Base-by-base conservation (phyloP, 805 yeast genomes). In the Kuraishia capsulata region DNA sequence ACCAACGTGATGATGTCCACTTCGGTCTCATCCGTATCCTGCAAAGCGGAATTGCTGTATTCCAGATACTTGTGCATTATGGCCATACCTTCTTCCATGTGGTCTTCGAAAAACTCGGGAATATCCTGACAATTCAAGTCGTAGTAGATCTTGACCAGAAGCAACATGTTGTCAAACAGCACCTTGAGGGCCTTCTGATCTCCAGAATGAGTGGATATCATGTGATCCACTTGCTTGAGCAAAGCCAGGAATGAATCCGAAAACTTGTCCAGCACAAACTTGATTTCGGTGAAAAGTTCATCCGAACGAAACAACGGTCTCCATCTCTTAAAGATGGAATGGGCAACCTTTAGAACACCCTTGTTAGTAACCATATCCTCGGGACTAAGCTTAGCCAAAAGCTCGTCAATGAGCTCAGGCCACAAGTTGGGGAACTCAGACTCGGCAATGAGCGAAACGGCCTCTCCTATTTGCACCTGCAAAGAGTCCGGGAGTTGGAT, bases 121-220 rank as follows among this genome's bases (percentile, higher is more conserved):
- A 92, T 81, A 61, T 92, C 99, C 62, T 94, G 98, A 61, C 97
- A 90, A 58, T 92, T 92, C 52, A 92, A 75, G 57, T 92, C 99
- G 55, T 78, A 87, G 60, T 85, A 94, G 28, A 94, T 75, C 55
- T 92, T 90, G 26, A 82, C 60, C 39, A 89, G 67, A 18, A 88
- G 61, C 37, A 81, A 62, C 48, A 89, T 59, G 40, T 82, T 84
- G 24, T 83, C 90, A 48, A 87, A 73, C 33, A 81, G 65, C 2
- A 78, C 63, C 25, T 53, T 54, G 42, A 88, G 64, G 0, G 74
- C 74, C 39, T 67, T 67, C 53, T 81, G 68, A 9, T 54, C 49
- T n/a, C n/a, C n/a, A 4, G 49, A 45, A 39, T 63, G 67, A 21
- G 56, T 53, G 29, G 71, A 71, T 42, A 92, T 82, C 43, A 76